Evolutionary conservation across 1,139 yeast species (phyloP).

Genomic region (Kodamaea plutei): DNA sequence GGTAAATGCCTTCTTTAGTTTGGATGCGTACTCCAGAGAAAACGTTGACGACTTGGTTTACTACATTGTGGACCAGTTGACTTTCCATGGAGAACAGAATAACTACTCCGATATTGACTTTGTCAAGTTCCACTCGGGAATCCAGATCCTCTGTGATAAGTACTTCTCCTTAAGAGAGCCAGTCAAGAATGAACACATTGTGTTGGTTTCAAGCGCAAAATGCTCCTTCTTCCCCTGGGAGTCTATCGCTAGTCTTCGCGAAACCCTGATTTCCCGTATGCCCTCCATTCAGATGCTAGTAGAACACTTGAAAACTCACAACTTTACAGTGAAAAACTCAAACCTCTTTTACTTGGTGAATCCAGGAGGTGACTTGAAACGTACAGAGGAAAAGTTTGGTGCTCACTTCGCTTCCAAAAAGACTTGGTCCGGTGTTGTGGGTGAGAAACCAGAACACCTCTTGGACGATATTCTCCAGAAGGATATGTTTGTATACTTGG

Average conservation of each 20-base stretch:
- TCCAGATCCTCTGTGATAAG: slow-evolving; percentile 34
- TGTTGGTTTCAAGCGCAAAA: slow-evolving; percentile 61
- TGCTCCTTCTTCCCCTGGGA: slow-evolving; percentile 88
- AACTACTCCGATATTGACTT: slow-evolving; percentile 64
- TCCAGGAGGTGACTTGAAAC: slow-evolving; percentile 72
- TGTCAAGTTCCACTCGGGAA: slow-evolving; percentile 40
- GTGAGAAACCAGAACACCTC: slow-evolving; percentile 54
- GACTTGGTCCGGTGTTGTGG: slow-evolving; percentile 55
- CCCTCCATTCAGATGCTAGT: slow-evolving; percentile 59
- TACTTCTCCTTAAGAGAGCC: slow-evolving; percentile 21
- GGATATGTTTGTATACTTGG: slow-evolving; percentile 72
- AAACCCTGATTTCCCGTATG: slow-evolving; percentile 63
- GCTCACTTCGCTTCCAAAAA: slow-evolving; percentile 32
- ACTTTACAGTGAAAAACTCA: slow-evolving; percentile 8
- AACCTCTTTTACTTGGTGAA: slow-evolving; percentile 61
- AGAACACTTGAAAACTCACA: slow-evolving; percentile 29
- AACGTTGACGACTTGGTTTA: slow-evolving; percentile 61
- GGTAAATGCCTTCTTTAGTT: slow-evolving; percentile 48
- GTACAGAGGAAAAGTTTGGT: slow-evolving; percentile 63
- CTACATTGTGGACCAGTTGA: slow-evolving; percentile 56
- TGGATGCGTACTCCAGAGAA: slow-evolving; percentile 31
- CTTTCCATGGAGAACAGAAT: slow-evolving; percentile 60
- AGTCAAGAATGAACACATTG: slow-evolving; percentile 45
- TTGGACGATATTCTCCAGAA: slow-evolving; percentile 29
- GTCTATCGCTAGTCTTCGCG: slow-evolving; percentile 53